Conservation (phyloP, 352 stramenopile genomes). For the Phytophthora syringae region DNA sequence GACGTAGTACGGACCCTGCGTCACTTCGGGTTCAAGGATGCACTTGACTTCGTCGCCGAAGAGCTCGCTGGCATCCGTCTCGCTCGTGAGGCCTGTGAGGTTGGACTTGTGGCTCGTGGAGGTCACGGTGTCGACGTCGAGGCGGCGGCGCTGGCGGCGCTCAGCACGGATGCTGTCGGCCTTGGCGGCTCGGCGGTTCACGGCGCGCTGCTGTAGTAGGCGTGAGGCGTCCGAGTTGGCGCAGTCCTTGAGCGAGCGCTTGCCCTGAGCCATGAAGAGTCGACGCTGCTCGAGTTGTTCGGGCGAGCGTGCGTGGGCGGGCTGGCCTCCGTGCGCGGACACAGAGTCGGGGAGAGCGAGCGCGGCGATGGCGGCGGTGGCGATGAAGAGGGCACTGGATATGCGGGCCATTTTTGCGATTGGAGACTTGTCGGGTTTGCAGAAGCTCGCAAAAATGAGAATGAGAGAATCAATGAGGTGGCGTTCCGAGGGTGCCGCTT, state of each 20-base stretch:
- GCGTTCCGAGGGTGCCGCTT: neutral
- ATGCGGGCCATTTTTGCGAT: constrained; percentile 17
- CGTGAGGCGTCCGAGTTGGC: too few relatives aligned
- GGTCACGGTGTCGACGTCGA: constrained; percentile 23
- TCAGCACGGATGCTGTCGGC: too few relatives aligned
- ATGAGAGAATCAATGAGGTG: neutral
- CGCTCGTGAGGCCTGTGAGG: too few relatives aligned
- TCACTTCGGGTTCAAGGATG: constrained; percentile 32
- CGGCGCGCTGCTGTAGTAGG: too few relatives aligned
- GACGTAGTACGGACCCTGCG: too few relatives aligned
- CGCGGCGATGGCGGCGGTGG: neutral
- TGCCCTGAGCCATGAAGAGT: constrained; percentile 33
- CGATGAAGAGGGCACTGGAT: neutral
- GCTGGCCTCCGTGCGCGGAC: constrained; percentile 6
- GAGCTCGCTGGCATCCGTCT: too few relatives aligned
- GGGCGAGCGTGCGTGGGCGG: constrained; percentile 2
- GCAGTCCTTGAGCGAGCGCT: constrained; percentile 33
- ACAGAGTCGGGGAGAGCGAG: neutral
- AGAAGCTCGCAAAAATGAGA: constrained; percentile 14
- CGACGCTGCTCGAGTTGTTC: constrained; percentile 17
- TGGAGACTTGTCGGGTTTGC: too few relatives aligned
- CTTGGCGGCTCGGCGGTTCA: too few relatives aligned
- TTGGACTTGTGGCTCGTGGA: constrained; percentile 26
- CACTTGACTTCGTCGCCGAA: too few relatives aligned
- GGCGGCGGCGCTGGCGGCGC: too few relatives aligned